These are phyloP conservation scores for Schizophyllum commune DNA, from an alignment of 1,284 basidiomycete genomes.

Conservation along the genomic window DNA sequence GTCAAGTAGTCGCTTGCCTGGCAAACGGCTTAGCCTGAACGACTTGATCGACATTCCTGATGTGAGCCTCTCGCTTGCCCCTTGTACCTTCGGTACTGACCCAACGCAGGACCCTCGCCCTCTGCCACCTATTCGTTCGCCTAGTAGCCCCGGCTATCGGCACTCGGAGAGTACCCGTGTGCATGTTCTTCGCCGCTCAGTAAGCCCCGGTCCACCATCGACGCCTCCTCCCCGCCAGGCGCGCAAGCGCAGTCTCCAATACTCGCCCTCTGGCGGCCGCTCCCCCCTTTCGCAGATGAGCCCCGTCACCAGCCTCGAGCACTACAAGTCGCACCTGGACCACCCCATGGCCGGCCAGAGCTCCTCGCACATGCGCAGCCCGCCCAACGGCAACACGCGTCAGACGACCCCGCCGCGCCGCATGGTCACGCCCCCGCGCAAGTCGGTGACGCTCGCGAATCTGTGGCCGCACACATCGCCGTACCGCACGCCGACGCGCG, in stretches of 20 bases:
- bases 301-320: constrained; percentile 49
- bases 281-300: constrained; percentile 62
- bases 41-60: neutral
- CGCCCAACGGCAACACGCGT: constrained; percentile 13
- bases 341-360: constrained; percentile 34
- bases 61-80: neutral
- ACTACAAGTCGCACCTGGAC: constrained; percentile 57
- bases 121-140: neutral
- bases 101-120: neutral
- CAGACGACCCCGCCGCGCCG: constrained; percentile 25
- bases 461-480: constrained; percentile 35
- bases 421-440: constrained; percentile 39
- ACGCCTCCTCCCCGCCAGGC: neutral
- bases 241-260: constrained; percentile 16
- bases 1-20: neutral
- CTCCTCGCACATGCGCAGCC: constrained; percentile 2
- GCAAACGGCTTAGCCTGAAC: neutral
- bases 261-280: constrained; percentile 44
- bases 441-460: constrained; percentile 56
- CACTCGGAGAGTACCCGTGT: neutral
- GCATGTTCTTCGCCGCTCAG: neutral
- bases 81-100: neutral
- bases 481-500: constrained; percentile 41
- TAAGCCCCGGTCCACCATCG: constrained; percentile 7
- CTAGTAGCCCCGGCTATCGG: neutral